Base-by-base conservation (phyloP, 1,284 basidiomycete species). In the Apiotrichum montevideense region DNA sequence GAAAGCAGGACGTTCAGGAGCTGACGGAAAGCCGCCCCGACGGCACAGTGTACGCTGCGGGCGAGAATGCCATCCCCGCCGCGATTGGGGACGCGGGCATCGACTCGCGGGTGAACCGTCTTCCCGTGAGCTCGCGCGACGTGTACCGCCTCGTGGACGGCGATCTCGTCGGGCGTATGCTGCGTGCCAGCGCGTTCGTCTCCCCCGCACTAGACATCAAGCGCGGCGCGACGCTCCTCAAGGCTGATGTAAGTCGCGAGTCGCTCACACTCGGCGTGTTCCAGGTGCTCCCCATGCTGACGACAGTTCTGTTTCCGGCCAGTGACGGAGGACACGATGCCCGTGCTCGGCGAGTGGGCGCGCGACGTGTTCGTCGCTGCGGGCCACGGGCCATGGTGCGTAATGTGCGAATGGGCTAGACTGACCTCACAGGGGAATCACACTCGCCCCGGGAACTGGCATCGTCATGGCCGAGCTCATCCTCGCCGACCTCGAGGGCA, bases 241-340 rank as follows among this genome's bases (percentile, higher is more conserved):
- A 56, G 35, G 58, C 55, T 3, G 58, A 60, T 14, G 58, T 59
- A 32, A 46, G 58, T 51, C 10, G 10, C 14, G 29, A 42, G 29
- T 2, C 3, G 29, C 29, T 29, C 29, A 29, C 3, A 29, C 29
- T 29, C 29, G 3, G 29, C 29, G 29, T 29, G 29, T 3, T 29
- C 29, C 3, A 3, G 29, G 29, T 29, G 29, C 3, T 29, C 29
- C 29, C 3, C 29, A 3, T 29, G 29, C 29, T 29, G 3, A 29
- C 29, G 8, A 35, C 43, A 59, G 58, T 37, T 60, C 46, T 60
- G 58, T 35, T 61, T 45, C 48, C 52, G 59, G 4, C 59, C 59
- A 4, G 48, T 61, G 29, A 58, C 56, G 2, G 46, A 44, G 13
- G 59, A 61, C 47, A 58, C 55, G 35, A 47, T 52, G 50, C 55